Evolutionary conservation across 2,329 filamentous ascomycete species (phyloP), one percentile per base, ranked within the genome.

Genomic region (Amesomyces nigricolor): DNA sequence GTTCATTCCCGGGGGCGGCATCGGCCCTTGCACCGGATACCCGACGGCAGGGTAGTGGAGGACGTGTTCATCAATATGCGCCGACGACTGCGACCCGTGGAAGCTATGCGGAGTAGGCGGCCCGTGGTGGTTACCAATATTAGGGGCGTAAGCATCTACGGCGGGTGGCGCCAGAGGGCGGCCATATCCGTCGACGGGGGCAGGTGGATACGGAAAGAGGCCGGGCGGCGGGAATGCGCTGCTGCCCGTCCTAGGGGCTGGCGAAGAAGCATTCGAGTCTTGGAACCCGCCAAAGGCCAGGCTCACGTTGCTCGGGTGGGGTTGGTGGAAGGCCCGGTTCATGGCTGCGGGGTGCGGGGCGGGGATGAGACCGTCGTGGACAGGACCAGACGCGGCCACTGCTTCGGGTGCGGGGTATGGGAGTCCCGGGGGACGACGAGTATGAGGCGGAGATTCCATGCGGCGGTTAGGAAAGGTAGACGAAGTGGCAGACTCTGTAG

Each of bases 61-160:
- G 3, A 65, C 68, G 0, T 68, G 64, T 43, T 74, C 71, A 22
- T 69, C 67, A 0, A 70, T 69, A 43, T 75, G 74, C 5, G 70
- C 73, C 1, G 81, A 82, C 37, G 79, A 75, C 58, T 83, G 82
- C 2, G 82, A 85, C 37, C 77, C 81, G 53, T 83, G 82, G 63
- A 82, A 82, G 67, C 81, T 85, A 59, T 81, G 81, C 4, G 81
- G 78, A 2, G 80, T 82, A 1, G 78, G 75, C 2, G 81, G 78
- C 3, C 76, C 78, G 63, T 79, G 79, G 60, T 70, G 37, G 66
- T 67, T 61, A 67, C 74, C 4, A 63, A 69, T 64, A 66, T 66
- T 67, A 3, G 70, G 72, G 22, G 70, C 70, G 51, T 69, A 75
- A 10, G 68, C 70, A 60, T 71, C 70, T 35, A 63, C 61, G 53